Conservation (phyloP, 768 basidiomycete species). For the Saitozyma podzolica region DNA sequence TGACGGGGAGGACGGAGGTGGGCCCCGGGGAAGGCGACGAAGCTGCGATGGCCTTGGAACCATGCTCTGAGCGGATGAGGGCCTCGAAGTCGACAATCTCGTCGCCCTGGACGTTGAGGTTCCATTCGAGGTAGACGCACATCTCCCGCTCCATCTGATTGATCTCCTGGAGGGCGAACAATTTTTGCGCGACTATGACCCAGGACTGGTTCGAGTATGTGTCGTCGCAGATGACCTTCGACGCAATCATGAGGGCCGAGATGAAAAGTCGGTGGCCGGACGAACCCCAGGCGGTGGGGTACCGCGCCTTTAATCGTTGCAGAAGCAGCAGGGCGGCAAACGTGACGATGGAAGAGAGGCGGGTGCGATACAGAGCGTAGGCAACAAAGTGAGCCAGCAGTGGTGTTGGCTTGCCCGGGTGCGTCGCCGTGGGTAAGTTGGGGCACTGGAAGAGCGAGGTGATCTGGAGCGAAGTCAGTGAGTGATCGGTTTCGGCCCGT, state of each 20-base stretch:
- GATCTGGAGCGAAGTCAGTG: constrained; percentile 56
- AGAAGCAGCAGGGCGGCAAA: constrained; percentile 71
- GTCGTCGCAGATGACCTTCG: no score
- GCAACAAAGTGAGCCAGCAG: constrained; percentile 67
- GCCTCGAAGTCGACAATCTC: constrained; percentile 53
- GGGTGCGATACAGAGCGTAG: constrained; percentile 85
- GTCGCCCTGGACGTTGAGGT: constrained; percentile 52
- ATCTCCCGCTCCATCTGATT: constrained; percentile 97
- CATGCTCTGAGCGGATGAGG: constrained; percentile 50
- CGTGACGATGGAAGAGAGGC: constrained; percentile 67
- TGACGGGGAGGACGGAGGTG: constrained; percentile 9
- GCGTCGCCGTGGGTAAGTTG: constrained; percentile 64
- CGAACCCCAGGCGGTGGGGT: constrained; percentile 84
- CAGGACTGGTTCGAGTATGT: constrained; percentile 91
- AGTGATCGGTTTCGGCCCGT: constrained; percentile 7
- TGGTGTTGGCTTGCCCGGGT: constrained; percentile 61
- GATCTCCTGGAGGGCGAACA: constrained; percentile 81
- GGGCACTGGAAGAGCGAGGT: constrained; percentile 84
- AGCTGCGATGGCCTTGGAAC: constrained; percentile 32
- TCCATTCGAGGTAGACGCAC: no score
- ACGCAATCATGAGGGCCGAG: no score
- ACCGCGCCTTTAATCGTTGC: no score
- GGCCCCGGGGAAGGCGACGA: constrained; percentile 13
- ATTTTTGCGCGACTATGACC: constrained; percentile 83
- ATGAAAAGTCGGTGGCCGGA: constrained; percentile 86